Evolutionary conservation across 2,329 filamentous ascomycete species (phyloP), one percentile per base, ranked within the genome.

Genomic region (Pseudopyricularia javanii): DNA sequence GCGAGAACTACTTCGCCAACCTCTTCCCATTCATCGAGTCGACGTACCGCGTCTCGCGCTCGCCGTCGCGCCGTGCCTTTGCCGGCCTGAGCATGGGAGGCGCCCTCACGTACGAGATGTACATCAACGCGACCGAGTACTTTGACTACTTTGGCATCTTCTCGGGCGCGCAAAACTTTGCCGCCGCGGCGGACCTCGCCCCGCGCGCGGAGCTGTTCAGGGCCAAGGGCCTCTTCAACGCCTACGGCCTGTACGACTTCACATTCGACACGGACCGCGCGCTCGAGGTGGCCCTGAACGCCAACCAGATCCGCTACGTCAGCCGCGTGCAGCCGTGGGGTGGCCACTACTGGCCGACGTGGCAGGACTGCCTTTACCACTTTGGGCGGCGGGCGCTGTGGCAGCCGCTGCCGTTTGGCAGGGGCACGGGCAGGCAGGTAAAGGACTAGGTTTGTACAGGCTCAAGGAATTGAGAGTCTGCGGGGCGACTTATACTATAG

Each of bases 61-160:
- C 49, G 54, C 61, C 8, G 47, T 50, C 28, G 60, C 61, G 48
- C 60, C 40, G 62, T 15, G 62, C 61, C 35, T 64, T 63, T 54
- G 61, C 61, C 5, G 62, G 62, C 8, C 55, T 64, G 4, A 59
- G 57, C 15, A 58, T 60, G 55, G 62, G 62, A 51, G 62, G 61
- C 14, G 58, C 59, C 4, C 58, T 64, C 17, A 57, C 60, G 32
- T 64, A 63, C 58, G 62, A 64, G 59, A 64, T 64, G 62, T 61
- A 58, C 54, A 57, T 62, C 53, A 62, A 63, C 53, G 61, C 61
- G 14, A 64, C 62, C 8, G 61, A 60, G 53, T 57, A 54, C 55
- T 64, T 64, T 51, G 55, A 57, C 56, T 63, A 59, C 51, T 64
- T 53, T 52, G 62, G 62, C 34, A 54, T 63, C 56, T 64, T 63